Evolutionary conservation across 106 monocot species (phyloP).

Genomic region (Allium sativum): DNA sequence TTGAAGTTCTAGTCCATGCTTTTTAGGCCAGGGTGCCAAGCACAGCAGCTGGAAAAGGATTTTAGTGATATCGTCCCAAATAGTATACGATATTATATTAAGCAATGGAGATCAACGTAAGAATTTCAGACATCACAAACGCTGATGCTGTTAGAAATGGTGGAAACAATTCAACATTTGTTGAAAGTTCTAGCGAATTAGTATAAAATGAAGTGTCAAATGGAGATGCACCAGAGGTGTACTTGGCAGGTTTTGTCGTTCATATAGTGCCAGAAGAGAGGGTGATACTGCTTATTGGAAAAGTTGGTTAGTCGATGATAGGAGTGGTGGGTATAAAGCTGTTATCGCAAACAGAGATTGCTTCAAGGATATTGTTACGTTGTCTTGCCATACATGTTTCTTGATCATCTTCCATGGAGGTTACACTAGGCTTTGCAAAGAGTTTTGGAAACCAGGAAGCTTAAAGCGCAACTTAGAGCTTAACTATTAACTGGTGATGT

Average conservation of each 20-base stretch:
- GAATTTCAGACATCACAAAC: background rate
- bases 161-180: background rate
- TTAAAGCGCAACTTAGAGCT: slow-evolving; percentile 7
- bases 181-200: slow-evolving; percentile 9
- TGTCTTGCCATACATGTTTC: slow-evolving; percentile 88
- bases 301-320: slow-evolving; percentile 32
- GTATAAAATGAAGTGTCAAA: slow-evolving; percentile 12
- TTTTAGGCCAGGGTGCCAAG: too few species aligned
- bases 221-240: slow-evolving; percentile 59
- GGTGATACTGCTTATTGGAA: slow-evolving; percentile 51
- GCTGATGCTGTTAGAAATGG: slow-evolving; percentile 9
- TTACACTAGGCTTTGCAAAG: slow-evolving; percentile 66
- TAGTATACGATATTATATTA: background rate
- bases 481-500: slow-evolving; percentile 3
- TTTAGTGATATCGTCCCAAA: slow-evolving; percentile 12
- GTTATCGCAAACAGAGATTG: slow-evolving; percentile 56
- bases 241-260: slow-evolving; percentile 71
- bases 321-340: slow-evolving; percentile 42
- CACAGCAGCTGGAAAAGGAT: too few species aligned
- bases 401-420: slow-evolving; percentile 99
- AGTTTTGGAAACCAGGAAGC: slow-evolving; percentile 39
- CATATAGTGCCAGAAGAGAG: slow-evolving; percentile 58
- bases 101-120: background rate
- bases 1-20: slow-evolving; percentile 27
- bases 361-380: slow-evolving; percentile 72